Conservation (phyloP, 106 monocot species). For the Gastrodia elata region DNA sequence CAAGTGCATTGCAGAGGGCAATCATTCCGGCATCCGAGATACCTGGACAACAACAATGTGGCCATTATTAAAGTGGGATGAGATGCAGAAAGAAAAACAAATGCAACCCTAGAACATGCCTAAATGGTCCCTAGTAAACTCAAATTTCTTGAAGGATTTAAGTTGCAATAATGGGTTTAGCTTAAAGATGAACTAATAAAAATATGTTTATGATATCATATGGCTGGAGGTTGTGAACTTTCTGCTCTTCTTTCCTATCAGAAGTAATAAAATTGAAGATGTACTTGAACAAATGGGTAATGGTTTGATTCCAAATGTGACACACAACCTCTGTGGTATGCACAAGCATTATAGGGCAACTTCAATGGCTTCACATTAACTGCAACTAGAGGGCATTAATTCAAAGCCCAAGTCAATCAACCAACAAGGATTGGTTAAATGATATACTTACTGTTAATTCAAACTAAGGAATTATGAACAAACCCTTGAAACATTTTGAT, state of each 20-base stretch:
- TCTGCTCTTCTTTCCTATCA: too few relatives aligned
- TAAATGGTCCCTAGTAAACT: not conserved
- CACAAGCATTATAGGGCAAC: not conserved
- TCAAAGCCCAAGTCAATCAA: not conserved
- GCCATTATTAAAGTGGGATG: not conserved
- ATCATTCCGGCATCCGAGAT: slow-evolving; percentile 66
- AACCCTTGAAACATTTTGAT: not conserved
- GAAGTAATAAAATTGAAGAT: too few relatives aligned
- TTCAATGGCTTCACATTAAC: not conserved
- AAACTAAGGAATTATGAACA: not conserved
- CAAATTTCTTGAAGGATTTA: too few relatives aligned
- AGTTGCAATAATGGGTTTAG: too few relatives aligned
- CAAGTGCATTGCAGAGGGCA: slow-evolving; percentile 36
- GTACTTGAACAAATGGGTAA: not conserved
- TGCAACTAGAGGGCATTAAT: not conserved
- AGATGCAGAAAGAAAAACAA: not conserved
- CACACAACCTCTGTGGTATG: not conserved
- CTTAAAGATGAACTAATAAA: too few relatives aligned
- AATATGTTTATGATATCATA: too few relatives aligned
- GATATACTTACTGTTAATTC: not conserved
- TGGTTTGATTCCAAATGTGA: not conserved
- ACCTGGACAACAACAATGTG: slow-evolving; percentile 29
- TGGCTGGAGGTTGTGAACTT: too few relatives aligned
- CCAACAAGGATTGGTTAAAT: not conserved
- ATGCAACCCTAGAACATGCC: not conserved